phyloP scores from a whole-genome alignment of 768 basidiomycete genomes.

The Boletus tomentosulus region DNA sequence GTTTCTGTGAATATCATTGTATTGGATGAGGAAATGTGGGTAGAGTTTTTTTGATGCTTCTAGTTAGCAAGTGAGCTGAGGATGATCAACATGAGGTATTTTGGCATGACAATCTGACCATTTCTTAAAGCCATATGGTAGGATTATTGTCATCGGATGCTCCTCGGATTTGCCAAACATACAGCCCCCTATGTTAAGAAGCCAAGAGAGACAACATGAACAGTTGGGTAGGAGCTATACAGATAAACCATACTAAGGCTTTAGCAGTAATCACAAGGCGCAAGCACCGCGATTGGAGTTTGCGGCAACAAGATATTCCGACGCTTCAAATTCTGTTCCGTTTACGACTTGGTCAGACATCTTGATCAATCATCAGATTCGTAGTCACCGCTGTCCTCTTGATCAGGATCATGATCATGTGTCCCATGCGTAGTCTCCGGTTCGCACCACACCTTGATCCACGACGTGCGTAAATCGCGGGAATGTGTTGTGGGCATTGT shows the following conservation, averaged over 20 bases:
- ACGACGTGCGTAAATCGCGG: conserved; percentile 6
- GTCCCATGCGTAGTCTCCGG: not conserved
- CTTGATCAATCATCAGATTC: not conserved
- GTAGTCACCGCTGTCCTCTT: not conserved
- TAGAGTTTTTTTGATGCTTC: too few species aligned
- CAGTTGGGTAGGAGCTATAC: too few species aligned
- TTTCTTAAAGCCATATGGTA: not conserved
- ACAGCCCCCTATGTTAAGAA: not conserved
- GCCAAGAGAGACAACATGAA: not conserved
- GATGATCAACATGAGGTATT: not conserved
- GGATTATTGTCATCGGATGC: not conserved
- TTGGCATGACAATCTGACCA: too few species aligned
- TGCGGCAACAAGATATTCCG: not conserved
- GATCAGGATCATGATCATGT: not conserved
- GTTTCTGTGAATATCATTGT: not conserved
- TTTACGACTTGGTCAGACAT: not conserved
- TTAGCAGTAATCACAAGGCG: not conserved
- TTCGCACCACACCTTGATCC: too few species aligned
- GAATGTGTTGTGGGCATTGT: not conserved
- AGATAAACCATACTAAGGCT: not conserved
- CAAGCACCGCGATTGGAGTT: too few species aligned
- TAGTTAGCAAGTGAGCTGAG: not conserved
- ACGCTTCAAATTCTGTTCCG: not conserved
- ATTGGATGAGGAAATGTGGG: not conserved
- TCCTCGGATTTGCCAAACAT: too few species aligned